Evolutionary conservation across 345 rosid species (phyloP), one percentile per base, ranked within the genome.

Genomic region (Tarenaya hassleriana): DNA sequence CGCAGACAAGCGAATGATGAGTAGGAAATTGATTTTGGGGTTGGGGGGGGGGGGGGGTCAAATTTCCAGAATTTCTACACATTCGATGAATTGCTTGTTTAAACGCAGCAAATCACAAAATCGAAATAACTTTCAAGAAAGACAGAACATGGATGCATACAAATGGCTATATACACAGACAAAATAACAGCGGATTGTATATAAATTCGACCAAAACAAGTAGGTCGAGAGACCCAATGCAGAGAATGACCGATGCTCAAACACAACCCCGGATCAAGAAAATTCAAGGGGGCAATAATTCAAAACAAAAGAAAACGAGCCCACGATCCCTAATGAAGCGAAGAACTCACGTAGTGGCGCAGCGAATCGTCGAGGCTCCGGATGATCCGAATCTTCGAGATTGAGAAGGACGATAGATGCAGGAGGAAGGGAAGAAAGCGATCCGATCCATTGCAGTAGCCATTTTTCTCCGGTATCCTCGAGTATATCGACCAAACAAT

Each of bases 401-500:
- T 56, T 43, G 71, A 43, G 43, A 34, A 51, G 63, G 64, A 41
- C 62, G 68, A 35, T 45, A 52, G 27, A 52, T 57, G 39, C 64
- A 12, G 14, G 75, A 66, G 0, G 75, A 19, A 5, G 70, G 67
- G 0, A 71, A 63, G 34, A 54, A 58, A 7, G 56, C 55, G 31
- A 50, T 52, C 41, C 62, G 70, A 67, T 69, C 76, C 62, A 76
- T 50, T 44, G 70, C 50, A 41, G 69, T 60, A 40, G 76, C 79
- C 85, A 76, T 79, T 64, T 16, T 39, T 55, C 10, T 1, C n/a
- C 21, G 8, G 10, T 18, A 16, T 31, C 19, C 59, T 61, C 13
- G 34, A 9, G 37, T 21, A 50, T 41, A 29, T 49, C 17, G 33
- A 48, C 29, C 29, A 40, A 13, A 46, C 15, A 10, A 37, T 8